These are phyloP conservation scores for Geotrichum cucujoidarum DNA, from an alignment of 1,139 yeast genomes.

Conservation along the genomic window DNA sequence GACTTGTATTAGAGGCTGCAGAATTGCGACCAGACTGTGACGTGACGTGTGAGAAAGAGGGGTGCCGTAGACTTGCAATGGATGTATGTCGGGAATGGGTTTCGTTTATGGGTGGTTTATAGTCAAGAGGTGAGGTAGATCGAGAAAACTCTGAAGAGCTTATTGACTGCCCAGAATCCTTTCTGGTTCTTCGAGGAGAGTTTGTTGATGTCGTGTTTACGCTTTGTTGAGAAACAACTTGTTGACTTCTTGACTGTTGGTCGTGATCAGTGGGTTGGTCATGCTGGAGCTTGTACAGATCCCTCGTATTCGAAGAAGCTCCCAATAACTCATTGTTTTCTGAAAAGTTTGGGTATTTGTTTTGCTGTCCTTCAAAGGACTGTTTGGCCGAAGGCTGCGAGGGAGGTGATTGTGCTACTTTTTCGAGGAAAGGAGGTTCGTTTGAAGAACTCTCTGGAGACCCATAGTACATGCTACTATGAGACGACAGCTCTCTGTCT, in stretches of 20 bases:
- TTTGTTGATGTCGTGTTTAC: not conserved
- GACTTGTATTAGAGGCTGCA: not conserved
- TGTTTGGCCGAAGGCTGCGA: too few relatives aligned
- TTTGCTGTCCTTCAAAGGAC: too few relatives aligned
- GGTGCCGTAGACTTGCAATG: slow-evolving; percentile 4
- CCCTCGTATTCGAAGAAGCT: too few relatives aligned
- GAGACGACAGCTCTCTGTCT: too few relatives aligned
- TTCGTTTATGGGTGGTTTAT: not conserved
- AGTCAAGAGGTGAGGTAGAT: slow-evolving; percentile 6
- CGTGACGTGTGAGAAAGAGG: not conserved
- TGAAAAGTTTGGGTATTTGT: too few relatives aligned
- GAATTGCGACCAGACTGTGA: not conserved
- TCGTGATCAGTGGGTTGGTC: too few relatives aligned
- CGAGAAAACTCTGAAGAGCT: not conserved
- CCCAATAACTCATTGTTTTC: too few relatives aligned
- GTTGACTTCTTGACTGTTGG: not conserved
- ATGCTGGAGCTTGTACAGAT: too few relatives aligned
- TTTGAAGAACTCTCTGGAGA: too few relatives aligned
- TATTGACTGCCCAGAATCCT: slow-evolving; percentile 1
- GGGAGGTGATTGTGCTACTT: too few relatives aligned
- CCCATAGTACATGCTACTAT: too few relatives aligned
- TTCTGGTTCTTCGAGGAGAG: not conserved
- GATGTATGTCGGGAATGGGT: not conserved
- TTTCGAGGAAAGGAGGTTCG: too few relatives aligned
- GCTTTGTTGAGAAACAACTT: slow-evolving; percentile 9